phyloP scores from a whole-genome alignment of 805 yeast genomes.

The Schizosaccharomyces lindneri region DNA sequence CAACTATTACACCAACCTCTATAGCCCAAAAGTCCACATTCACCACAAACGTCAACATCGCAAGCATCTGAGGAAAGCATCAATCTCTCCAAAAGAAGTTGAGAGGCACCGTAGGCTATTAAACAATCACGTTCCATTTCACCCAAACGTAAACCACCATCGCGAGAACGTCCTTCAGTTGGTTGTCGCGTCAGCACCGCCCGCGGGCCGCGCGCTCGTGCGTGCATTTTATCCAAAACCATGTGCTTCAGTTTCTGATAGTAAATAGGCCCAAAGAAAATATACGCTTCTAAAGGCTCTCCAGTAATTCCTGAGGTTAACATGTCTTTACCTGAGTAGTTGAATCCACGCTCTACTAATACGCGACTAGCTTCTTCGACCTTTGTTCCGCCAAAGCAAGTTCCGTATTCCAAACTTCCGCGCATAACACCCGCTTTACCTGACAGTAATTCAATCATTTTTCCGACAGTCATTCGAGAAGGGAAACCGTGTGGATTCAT shows the following conservation, averaged over 20 bases:
- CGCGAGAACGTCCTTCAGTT: constrained; percentile 95
- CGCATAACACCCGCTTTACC: constrained; percentile 95
- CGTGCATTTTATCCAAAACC: constrained; percentile 98
- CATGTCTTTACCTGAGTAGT: constrained; percentile 93
- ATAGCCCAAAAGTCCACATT: constrained; percentile 92
- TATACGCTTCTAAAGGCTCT: constrained; percentile 88
- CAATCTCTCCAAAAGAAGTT: constrained; percentile 69
- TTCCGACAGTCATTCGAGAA: constrained; percentile 98
- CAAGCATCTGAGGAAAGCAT: constrained; percentile 96
- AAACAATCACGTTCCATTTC: constrained; percentile 99
- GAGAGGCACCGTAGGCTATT: constrained; percentile 96
- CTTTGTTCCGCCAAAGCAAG: constrained; percentile 96
- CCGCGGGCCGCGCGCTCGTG: constrained; percentile 96
- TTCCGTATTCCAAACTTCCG: constrained; percentile 82
- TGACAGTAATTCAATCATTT: constrained; percentile 84
- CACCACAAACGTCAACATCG: constrained; percentile 82
- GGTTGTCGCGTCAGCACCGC: constrained; percentile 96
- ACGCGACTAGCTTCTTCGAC: constrained; percentile 84
- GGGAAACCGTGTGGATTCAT: constrained; percentile 99
- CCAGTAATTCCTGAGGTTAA: constrained; percentile 92
- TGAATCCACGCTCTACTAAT: constrained; percentile 72
- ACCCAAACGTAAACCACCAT: constrained; percentile 95
- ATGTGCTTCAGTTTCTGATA: constrained; percentile 95
- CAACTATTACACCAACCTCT: constrained; percentile 96
- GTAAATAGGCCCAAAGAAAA: constrained; percentile 94